Conservation (phyloP, 345 rosid genomes). For the Gossypium herbaceum region DNA sequence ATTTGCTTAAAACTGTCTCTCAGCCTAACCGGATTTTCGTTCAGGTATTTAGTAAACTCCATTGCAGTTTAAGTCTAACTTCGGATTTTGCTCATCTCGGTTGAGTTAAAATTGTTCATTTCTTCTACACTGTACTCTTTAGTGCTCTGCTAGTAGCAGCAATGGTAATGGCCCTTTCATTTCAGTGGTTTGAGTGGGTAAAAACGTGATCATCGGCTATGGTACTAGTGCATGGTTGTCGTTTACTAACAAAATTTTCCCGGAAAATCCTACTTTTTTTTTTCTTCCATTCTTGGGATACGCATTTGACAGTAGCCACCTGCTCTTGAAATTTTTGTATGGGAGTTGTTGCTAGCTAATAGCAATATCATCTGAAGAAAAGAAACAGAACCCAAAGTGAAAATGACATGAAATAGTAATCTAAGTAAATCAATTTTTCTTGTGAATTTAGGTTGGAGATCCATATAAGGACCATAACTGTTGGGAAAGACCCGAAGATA, state of each 20-base stretch:
- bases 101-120: too few species aligned
- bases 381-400: background rate
- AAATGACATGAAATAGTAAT: background rate
- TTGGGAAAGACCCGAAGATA: slow-evolving; percentile 98
- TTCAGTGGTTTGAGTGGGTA: background rate
- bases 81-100: too few species aligned
- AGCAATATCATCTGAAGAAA: background rate
- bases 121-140: background rate
- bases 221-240: background rate
- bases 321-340: background rate
- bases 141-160: background rate
- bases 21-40: slow-evolving; percentile 89
- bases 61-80: too few species aligned
- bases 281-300: background rate
- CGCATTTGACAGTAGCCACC: background rate
- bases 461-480: slow-evolving; percentile 76
- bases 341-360: background rate
- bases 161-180: background rate
- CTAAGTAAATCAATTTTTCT: background rate
- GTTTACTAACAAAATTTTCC: slow-evolving; percentile 6
- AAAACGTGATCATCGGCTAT: background rate
- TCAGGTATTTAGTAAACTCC: slow-evolving; percentile 44
- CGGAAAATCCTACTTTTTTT: background rate
- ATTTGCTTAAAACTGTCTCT: slow-evolving; percentile 77
- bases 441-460: slow-evolving; percentile 72